Evolutionary conservation across 805 yeast genomes (phyloP), one percentile per base, ranked within the genome.

Genomic region (Lachancea quebecensis): DNA sequence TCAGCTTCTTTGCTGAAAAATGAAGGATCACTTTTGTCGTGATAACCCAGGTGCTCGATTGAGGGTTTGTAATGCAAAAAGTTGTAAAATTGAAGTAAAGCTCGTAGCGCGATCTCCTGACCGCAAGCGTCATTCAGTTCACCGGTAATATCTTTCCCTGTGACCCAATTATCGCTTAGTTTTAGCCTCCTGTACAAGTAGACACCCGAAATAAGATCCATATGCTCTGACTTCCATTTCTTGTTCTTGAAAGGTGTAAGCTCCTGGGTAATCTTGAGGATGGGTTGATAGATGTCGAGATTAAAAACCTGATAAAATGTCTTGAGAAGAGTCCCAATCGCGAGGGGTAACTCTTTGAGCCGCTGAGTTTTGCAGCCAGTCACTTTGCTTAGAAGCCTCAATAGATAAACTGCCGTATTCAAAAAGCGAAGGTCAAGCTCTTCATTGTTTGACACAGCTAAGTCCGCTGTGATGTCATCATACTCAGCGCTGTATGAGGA

Each of bases 191-290:
- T 77, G 58, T 88, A 81, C 25, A 93, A 61, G 56, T 85, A 91
- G 2, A 91, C 89, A 49, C 86, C 81, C 0, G 96, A 87, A 4
- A 91, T 85, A 38, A 93, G 70, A 52, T 90, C 96, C 97, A 93
- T 91, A 60, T 91, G 93, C 50, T 81, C 78, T 11, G 89, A 77
- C 54, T 89, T 81, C 99, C 99, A 91, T 63, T 90, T 89, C 48
- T 93, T 80, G 15, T 96, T 96, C 56, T 87, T 90, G 65, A 83
- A 87, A 0, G 97, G 96, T 1, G 89, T 81, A 41, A 89, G 73
- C 50, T 85, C 81, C 60, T 86, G 89, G 48, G 90, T 69, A 1
- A 85, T 74, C 56, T 81, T 81, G 55, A 90, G 68, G 3, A 85
- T 79, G 1, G 95, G 90, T 41, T 70, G 70, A 66, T 85, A 81